A percentile compares a stretch with the other conserved stretches of the same genome.
phyloP scores from a whole-genome alignment of 441 rosid genomes.

The Croton setiger region DNA sequence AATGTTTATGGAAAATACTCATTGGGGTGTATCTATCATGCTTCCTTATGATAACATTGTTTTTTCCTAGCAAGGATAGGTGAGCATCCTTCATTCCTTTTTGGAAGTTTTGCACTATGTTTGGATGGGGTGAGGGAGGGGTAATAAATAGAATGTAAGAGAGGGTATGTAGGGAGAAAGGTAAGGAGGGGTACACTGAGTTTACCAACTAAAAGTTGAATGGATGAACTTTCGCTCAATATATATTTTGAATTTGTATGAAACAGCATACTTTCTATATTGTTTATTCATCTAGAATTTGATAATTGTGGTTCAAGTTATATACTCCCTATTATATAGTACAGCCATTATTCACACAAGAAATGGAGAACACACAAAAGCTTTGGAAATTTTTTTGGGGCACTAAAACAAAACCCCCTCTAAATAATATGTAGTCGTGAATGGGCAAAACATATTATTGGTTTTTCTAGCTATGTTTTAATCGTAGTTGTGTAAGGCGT shows the following conservation, averaged over 20 bases:
- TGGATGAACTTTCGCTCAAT: background rate
- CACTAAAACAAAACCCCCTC: too few relatives aligned
- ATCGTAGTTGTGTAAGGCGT: background rate
- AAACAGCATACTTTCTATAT: background rate
- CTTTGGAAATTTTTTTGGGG: too few relatives aligned
- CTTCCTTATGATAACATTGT: constrained; percentile 1
- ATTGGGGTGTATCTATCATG: constrained; percentile 4
- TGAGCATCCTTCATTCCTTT: constrained; percentile 2
- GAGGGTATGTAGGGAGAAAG: too few relatives aligned
- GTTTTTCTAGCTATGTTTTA: background rate
- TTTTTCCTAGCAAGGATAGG: background rate
- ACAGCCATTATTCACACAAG: too few relatives aligned
- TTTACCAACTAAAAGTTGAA: background rate
- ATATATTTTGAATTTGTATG: background rate
- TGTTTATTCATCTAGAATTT: background rate
- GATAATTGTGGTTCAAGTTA: too few relatives aligned
- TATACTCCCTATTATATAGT: too few relatives aligned
- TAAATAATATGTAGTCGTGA: too few relatives aligned
- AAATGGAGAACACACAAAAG: too few relatives aligned
- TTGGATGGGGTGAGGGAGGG: too few relatives aligned
- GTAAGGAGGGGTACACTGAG: background rate
- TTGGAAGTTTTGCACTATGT: background rate
- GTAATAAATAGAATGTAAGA: too few relatives aligned
- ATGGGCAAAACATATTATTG: background rate
- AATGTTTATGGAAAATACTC: background rate